Percentiles rank a stretch among this genome's conserved stretches.
Conservation (phyloP, 2,329 filamentous ascomycete genomes). For the Ascochyta clinopodiicola region DNA sequence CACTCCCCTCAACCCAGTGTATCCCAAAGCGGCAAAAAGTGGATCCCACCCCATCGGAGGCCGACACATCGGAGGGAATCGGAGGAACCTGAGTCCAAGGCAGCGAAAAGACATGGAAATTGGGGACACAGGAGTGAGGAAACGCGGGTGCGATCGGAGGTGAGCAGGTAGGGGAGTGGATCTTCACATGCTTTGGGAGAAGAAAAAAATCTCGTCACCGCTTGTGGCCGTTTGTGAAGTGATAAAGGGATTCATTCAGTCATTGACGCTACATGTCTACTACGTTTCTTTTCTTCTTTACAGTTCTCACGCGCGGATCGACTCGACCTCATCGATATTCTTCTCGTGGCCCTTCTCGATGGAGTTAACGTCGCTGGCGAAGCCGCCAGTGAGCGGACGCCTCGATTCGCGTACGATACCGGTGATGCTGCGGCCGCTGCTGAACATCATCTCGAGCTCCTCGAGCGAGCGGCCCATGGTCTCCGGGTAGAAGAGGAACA, state of each 20-base stretch:
- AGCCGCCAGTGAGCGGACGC: constrained; percentile 9
- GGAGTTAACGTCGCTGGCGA: constrained; percentile 1
- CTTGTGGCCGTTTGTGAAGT: constrained; percentile 3
- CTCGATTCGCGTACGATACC: constrained; percentile 33
- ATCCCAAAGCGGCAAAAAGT: constrained; percentile 13
- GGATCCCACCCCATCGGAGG: background rate
- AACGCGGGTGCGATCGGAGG: constrained; percentile 1
- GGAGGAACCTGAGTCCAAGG: background rate
- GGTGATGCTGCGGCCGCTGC: constrained; percentile 44
- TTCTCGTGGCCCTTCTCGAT: constrained; percentile 14
- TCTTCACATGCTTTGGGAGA: background rate
- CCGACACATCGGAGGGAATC: constrained; percentile 2
- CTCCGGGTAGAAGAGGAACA: constrained; percentile 56
- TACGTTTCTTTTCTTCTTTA: background rate
- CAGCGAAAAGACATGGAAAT: background rate
- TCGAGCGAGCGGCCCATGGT: constrained; percentile 60
- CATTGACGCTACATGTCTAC: constrained; percentile 1
- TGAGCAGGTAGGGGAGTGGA: constrained; percentile 3
- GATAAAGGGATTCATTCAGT: constrained; percentile 9
- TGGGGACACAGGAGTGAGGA: constrained; percentile 3
- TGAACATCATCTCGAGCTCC: constrained; percentile 52
- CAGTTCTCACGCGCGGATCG: background rate
- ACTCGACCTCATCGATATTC: constrained; percentile 9
- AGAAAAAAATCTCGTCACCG: constrained; percentile 10
- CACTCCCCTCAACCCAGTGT: background rate